Base-by-base conservation (phyloP, 2,329 filamentous ascomycete species). In the Neofusicoccum kwambonambiense region DNA sequence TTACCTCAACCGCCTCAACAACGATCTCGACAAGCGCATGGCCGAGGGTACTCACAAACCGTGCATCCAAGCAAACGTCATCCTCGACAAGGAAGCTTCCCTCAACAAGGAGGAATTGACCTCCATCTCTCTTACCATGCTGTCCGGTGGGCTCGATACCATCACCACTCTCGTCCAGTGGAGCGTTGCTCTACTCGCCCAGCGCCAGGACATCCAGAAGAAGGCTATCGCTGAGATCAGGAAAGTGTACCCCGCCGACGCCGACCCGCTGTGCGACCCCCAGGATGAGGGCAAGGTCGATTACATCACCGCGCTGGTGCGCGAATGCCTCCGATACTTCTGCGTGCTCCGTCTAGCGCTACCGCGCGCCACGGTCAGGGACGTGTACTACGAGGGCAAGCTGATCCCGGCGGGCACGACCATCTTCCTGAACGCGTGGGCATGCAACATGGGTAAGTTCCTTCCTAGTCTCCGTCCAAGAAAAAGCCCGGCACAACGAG, bases 21-120 rank as follows among this genome's bases (percentile, higher is more conserved):
- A 78, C 3, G 85, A 84, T 3, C 76, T 90, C 6, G 86, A 89
- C 64, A 81, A 86, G 22, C 80, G 85, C 0, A 89, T 90, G 78
- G 82, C 81, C 57, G 84, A 85, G 50, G 86, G 86, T 0, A 86
- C 79, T 0, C 82, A 89, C 70, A 82, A 84, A 68, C 86, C 87
- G 0, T 90, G 88, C 70, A 90, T 90, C 49, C 87, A 89, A 67
- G 87, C 86, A 3, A 90, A 89, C 67, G 83, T 89, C 37, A 88
- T 89, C 66, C 76, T 84, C 52, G 87, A 89, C 68, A 83, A 86
- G 68, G 87, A 89, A 42, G 84, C 86, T 0, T 86, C 84, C 67
- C 76, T 90, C 15, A 88, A 85, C 74, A 81, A 82, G 44, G 86
- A 85, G 57, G 88, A 90, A 68, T 79, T 90, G 41, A 88, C 83